Evolutionary conservation across 805 yeast genomes (phyloP).

Genomic region (Candida ipomoeae): DNA sequence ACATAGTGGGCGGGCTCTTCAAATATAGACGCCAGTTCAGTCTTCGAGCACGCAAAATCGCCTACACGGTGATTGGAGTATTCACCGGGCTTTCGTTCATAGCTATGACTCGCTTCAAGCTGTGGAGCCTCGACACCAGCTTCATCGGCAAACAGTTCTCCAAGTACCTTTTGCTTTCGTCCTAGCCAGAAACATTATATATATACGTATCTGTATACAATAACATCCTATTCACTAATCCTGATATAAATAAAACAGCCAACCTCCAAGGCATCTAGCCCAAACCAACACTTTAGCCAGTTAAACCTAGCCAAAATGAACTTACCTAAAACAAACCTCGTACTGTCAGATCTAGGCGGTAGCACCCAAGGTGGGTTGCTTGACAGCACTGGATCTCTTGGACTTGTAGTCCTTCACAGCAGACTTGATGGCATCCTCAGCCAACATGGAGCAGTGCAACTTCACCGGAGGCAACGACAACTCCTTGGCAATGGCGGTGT

Average conservation of each 20-base stretch:
- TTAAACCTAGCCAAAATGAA: neutral
- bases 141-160: constrained; percentile 28
- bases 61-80: constrained; percentile 39
- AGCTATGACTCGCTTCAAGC: constrained; percentile 30
- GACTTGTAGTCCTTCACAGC: constrained; percentile 93
- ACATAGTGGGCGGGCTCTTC: constrained; percentile 50
- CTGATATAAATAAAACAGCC: neutral
- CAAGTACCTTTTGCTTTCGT: constrained; percentile 20
- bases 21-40: constrained; percentile 42
- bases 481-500: constrained; percentile 92
- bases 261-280: constrained; percentile 2
- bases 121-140: constrained; percentile 22
- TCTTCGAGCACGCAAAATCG: constrained; percentile 37
- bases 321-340: neutral
- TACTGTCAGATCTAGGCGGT: constrained; percentile 1
- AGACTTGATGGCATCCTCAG: constrained; percentile 97
- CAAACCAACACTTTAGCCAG: too few relatives aligned
- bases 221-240: neutral
- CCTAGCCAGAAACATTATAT: neutral
- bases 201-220: neutral
- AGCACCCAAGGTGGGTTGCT: constrained; percentile 55
- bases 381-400: constrained; percentile 51
- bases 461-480: constrained; percentile 94
- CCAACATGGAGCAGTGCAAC: constrained; percentile 96
- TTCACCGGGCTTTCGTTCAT: constrained; percentile 33